These are phyloP conservation scores for Aspergillus incahuasiensis DNA, from an alignment of 495 filamentous ascomycete genomes.

Conservation along the genomic window DNA sequence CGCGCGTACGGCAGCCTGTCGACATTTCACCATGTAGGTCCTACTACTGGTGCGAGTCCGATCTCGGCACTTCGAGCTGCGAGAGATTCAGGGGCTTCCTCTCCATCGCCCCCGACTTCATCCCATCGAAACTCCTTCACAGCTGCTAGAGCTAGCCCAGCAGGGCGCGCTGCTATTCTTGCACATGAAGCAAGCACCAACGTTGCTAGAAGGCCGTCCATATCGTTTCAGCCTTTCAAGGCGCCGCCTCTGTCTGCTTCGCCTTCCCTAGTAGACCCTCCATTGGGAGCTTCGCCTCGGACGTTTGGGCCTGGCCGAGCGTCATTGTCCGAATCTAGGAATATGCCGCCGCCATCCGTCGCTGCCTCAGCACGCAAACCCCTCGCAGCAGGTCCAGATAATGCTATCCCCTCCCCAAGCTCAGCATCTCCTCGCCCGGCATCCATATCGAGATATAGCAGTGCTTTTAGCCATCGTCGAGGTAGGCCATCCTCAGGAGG, in stretches of 20 bases:
- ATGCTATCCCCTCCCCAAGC: conserved; percentile 53
- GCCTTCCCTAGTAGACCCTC: conserved; percentile 56
- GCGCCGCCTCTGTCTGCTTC: conserved; percentile 91
- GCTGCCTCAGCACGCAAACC: conserved; percentile 35
- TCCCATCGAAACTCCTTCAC: conserved; percentile 58
- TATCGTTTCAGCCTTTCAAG: conserved; percentile 95
- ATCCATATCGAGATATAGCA: conserved; percentile 65
- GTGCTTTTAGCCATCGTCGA: conserved; percentile 84
- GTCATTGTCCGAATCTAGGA: conserved; percentile 57
- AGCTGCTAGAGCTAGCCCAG: conserved; percentile 51
- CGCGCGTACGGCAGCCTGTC: conserved; percentile 90
- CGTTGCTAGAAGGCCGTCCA: conserved; percentile 67
- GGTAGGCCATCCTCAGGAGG: conserved; percentile 70
- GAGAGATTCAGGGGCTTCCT: conserved; percentile 46
- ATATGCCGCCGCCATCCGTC: conserved; percentile 53
- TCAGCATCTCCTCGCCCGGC: conserved; percentile 73
- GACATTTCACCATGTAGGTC: conserved; percentile 81
- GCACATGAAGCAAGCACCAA: conserved; percentile 50
- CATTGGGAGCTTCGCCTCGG: conserved; percentile 57
- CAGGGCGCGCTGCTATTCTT: conserved; percentile 56
- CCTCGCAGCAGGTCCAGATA: conserved; percentile 50
- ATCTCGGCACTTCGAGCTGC: conserved; percentile 77
- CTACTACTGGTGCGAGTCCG: conserved; percentile 72
- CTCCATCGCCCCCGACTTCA: conserved; percentile 48
- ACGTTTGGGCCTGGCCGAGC: conserved; percentile 49